Percentiles rank a stretch among this genome's conserved stretches.
phyloP scores from a whole-genome alignment of 352 stramenopile species.

The Phytophthora nicotianae region DNA sequence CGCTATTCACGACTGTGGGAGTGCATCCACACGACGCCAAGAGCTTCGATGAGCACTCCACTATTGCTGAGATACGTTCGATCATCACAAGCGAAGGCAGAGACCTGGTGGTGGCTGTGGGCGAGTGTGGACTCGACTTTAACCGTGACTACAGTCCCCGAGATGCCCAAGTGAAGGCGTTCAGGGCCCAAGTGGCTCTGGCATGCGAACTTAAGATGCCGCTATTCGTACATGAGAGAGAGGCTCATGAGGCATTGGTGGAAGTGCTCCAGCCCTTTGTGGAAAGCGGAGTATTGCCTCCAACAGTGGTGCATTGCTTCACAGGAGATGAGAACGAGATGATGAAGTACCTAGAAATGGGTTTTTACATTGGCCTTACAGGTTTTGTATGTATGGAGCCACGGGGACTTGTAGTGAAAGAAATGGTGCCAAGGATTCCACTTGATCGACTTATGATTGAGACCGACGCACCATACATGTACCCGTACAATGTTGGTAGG shows the following conservation, averaged over 20 bases:
- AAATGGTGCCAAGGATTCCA: conserved; percentile 49
- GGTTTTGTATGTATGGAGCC: conserved; percentile 73
- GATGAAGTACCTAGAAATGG: conserved; percentile 58
- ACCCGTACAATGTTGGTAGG: conserved; percentile 47
- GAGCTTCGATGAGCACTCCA: conserved; percentile 62
- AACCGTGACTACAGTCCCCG: conserved; percentile 94
- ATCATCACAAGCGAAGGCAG: conserved; percentile 46
- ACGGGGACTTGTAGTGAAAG: conserved; percentile 50
- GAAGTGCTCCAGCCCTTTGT: conserved; percentile 58
- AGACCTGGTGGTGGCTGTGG: conserved; percentile 88
- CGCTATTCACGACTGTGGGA: conserved; percentile 90
- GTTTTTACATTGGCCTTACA: conserved; percentile 79
- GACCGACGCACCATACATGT: conserved; percentile 84
- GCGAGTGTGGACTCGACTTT: conserved; percentile 96
- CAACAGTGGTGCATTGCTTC: conserved; percentile 79
- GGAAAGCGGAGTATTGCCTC: conserved; percentile 40
- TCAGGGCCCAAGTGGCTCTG: conserved; percentile 91
- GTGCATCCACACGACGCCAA: conserved; percentile 94
- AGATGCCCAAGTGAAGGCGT: conserved; percentile 88
- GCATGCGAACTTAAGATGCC: conserved; percentile 83
- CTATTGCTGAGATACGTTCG: conserved; percentile 45
- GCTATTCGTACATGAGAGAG: conserved; percentile 93
- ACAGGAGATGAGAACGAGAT: conserved; percentile 61
- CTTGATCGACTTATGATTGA: conserved; percentile 71
- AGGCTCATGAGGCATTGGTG: conserved; percentile 62